Base-by-base conservation (phyloP, 371 early-diverging fungal genomes). In the Apophysomyces sp. region DNA sequence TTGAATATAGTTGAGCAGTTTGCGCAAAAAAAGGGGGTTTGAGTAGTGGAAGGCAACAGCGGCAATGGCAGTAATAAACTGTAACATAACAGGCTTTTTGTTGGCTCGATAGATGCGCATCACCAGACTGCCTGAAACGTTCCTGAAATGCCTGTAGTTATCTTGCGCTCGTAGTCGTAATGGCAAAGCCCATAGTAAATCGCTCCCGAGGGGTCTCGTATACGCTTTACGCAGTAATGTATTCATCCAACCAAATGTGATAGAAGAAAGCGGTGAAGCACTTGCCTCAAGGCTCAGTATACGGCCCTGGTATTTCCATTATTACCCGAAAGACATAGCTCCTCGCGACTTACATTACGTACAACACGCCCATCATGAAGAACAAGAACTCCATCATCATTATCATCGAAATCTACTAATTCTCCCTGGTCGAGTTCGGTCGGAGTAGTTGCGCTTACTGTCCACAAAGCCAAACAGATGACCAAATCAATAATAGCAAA, bases 211-310 rank as follows among this genome's bases (percentile, higher is more conserved):
- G 1, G 82, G 76, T 1, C 75, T 76, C 49, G 66, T 77, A 66
- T 81, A 84, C 18, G 89, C 91, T 6, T 80, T 74, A 32, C 71
- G 64, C 40, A 94, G 77, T 58, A 95, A 71, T 0, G 88, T 79
- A 58, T 89, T 89, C 66, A 90, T 81, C 94, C 94, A 94, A 4
- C 80, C 78, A 62, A 92, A 92, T n/a, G 86, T 83, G 36, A 89
- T 63, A 4, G 80, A 74, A 16, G 90, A 86, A 15, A 87, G 62
- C 1, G 85, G 63, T 3, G 89, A 87, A 12, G 92, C 89, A 24
- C 74, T 82, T 27, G 76, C 73, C 61, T 89, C 90, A 12, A 86
- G 76, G 41, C 83, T 82, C 11, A 83, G 68, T 12, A 82, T 76
- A 39, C 86, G 84, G 5, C 81, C 76, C 68, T 83, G 64, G 11